A percentile compares a stretch with the other conserved stretches of the same genome.
phyloP scores from a whole-genome alignment of 83 land plant genomes.

The Picea abies region DNA sequence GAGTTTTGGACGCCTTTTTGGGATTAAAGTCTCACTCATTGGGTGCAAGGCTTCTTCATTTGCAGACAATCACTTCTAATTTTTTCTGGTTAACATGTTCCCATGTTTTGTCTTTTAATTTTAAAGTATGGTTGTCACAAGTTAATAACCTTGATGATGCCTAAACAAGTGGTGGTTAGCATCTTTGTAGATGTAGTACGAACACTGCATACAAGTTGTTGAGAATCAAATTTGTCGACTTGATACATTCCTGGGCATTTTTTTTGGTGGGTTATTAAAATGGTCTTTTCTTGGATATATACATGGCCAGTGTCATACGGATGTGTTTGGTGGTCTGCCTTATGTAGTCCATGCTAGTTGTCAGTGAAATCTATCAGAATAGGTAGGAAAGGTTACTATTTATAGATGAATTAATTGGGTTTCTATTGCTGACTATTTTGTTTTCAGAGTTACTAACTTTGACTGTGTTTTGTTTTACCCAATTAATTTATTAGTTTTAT shows the following conservation, averaged over 20 bases:
- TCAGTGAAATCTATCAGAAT: no score
- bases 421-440: neutral
- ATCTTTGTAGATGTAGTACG: neutral
- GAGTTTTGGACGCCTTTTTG: neutral
- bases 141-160: neutral
- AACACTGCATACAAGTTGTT: neutral
- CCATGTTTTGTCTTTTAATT: neutral
- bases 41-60: neutral
- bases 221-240: conserved; percentile 18
- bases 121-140: neutral
- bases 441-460: neutral
- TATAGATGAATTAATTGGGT: no score
- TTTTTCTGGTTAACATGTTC: neutral
- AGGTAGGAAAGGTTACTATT: no score
- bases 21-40: neutral
- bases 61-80: neutral
- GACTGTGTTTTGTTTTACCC: neutral
- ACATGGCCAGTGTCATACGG: neutral
- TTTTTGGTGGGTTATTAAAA: conserved; percentile 1
- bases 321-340: no score
- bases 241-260: neutral
- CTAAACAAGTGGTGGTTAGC: conserved; percentile 2
- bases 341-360: no score
- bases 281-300: neutral
- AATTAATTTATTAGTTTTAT: neutral